A percentile compares a stretch with the other conserved stretches of the same genome.
phyloP scores from a whole-genome alignment of 495 filamentous ascomycete species.

The Hypoxylon perforatum region DNA sequence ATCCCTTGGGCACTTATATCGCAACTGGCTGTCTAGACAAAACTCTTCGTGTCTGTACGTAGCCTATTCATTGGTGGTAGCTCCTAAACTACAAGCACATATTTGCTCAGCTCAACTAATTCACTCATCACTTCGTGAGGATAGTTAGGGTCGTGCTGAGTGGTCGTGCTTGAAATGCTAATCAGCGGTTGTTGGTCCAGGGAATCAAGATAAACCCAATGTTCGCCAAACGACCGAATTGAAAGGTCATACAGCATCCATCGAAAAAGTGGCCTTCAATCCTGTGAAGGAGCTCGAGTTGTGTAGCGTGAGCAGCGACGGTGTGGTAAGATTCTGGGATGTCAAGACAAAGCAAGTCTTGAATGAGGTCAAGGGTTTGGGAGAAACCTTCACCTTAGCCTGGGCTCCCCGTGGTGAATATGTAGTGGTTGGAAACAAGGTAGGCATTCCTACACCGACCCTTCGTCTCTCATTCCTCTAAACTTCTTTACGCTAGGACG shows the following conservation, averaged over 20 bases:
- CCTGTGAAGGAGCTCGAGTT: slow-evolving; percentile 88
- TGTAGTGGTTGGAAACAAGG: slow-evolving; percentile 87
- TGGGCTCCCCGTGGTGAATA: slow-evolving; percentile 90
- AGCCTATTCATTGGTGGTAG: not conserved
- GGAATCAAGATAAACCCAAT: slow-evolving; percentile 89
- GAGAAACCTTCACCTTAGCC: slow-evolving; percentile 82
- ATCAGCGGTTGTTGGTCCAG: slow-evolving; percentile 33
- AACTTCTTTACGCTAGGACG: slow-evolving; percentile 63
- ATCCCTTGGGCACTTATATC: slow-evolving; percentile 83
- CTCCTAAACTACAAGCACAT: not conserved
- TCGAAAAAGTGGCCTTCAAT: slow-evolving; percentile 92
- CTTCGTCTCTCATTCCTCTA: slow-evolving; percentile 12
- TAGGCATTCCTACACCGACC: slow-evolving; percentile 49
- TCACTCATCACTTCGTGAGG: not conserved
- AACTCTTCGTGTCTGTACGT: slow-evolving; percentile 77
- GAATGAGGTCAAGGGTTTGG: slow-evolving; percentile 82
- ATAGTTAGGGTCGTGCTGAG: not conserved
- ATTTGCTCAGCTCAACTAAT: no score
- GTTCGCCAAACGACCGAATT: slow-evolving; percentile 87
- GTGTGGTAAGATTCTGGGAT: slow-evolving; percentile 92
- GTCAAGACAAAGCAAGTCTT: slow-evolving; percentile 82
- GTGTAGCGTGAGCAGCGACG: slow-evolving; percentile 85
- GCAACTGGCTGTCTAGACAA: slow-evolving; percentile 86
- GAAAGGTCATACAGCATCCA: slow-evolving; percentile 77
- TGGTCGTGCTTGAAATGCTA: slow-evolving; percentile 9